These are phyloP conservation scores for Diversispora epigaea DNA, from an alignment of 192 early-diverging fungal genomes.

Conservation along the genomic window DNA sequence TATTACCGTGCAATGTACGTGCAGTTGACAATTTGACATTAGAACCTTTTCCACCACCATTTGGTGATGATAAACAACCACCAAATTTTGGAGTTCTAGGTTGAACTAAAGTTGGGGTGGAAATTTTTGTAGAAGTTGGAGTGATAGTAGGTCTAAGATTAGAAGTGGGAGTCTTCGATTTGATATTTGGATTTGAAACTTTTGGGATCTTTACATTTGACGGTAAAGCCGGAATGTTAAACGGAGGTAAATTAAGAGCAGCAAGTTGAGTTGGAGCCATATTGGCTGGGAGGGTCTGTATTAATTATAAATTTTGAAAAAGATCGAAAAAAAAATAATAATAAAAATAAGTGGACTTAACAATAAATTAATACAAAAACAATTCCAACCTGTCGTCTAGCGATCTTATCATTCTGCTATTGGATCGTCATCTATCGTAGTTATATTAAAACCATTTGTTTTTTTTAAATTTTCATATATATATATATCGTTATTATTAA, in stretches of 20 bases:
- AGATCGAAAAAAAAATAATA: no score
- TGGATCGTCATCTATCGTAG: conserved; percentile 3
- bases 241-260: neutral
- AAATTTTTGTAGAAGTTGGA: conserved; percentile 26
- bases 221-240: conserved; percentile 19
- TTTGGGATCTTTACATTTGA: conserved; percentile 18
- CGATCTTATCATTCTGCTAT: conserved; percentile 12
- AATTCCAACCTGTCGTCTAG: conserved; percentile 24
- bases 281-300: conserved; percentile 27
- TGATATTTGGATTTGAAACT: neutral
- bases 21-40: neutral
- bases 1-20: neutral
- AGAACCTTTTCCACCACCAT: neutral
- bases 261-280: neutral
- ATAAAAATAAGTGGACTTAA: neutral
- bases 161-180: conserved; percentile 20
- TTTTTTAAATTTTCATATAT: neutral
- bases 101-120: conserved; percentile 22
- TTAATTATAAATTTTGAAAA: neutral
- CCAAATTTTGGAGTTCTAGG: conserved; percentile 16
- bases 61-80: conserved; percentile 6
- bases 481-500: no score
- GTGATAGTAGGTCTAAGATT: neutral
- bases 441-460: conserved; percentile 7
- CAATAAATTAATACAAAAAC: neutral